These are phyloP conservation scores for Filosporella fistucella DNA, from an alignment of 495 filamentous ascomycete species.

Conservation along the genomic window DNA sequence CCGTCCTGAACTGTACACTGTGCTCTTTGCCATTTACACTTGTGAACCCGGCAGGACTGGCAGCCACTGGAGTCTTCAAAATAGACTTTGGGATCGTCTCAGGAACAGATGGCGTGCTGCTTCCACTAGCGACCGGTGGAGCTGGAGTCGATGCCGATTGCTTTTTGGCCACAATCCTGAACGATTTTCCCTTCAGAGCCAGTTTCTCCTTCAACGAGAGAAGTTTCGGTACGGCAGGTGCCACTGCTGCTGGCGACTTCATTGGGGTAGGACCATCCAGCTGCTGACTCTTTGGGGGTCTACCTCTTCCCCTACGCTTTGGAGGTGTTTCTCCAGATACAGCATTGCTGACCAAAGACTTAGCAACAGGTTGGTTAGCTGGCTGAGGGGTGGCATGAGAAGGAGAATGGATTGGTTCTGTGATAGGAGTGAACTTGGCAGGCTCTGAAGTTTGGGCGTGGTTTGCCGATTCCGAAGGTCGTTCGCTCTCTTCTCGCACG, in stretches of 20 bases:
- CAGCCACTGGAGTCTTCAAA: conserved; percentile 3
- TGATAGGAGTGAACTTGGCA: background rate
- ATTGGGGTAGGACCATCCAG: background rate
- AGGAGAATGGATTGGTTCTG: background rate
- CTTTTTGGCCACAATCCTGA: conserved; percentile 20
- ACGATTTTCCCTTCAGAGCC: conserved; percentile 18
- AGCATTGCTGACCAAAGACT: background rate
- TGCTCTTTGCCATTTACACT: background rate
- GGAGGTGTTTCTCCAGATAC: conserved; percentile 4
- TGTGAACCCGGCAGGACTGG: conserved; percentile 3
- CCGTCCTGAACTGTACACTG: too few species aligned
- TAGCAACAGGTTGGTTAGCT: background rate
- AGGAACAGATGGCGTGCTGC: background rate
- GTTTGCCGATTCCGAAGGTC: background rate
- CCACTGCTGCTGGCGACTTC: background rate
- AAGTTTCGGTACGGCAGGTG: conserved; percentile 5
- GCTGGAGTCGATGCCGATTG: background rate
- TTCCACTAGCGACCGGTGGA: background rate
- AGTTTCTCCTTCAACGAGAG: conserved; percentile 20
- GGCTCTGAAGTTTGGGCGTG: conserved; percentile 1
- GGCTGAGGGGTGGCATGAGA: background rate
- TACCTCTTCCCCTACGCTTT: conserved; percentile 18
- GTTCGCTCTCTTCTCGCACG: background rate
- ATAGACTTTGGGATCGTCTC: background rate
- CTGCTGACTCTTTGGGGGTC: conserved; percentile 14